These are phyloP conservation scores for Malus domestica DNA, from an alignment of 306 rosid species.

Conservation along the genomic window ASM211411v1 NC_041789.1:26726001-26726500, in stretches of 20 bases:
- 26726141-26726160: not conserved
- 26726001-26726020: not conserved
- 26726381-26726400: no score
- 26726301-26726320: no score
- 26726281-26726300: no score
- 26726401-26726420: no score
- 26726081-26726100: not conserved
- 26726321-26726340: no score
- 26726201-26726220: no score
- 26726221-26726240: accelerated
- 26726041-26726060: not conserved
- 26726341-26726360: no score
- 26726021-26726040: not conserved
- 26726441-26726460: not conserved
- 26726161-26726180: not conserved
- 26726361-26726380: no score
- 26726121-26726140: not conserved
- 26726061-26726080: not conserved
- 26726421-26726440: no score
- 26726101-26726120: not conserved
- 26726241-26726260: no score
- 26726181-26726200: no score
- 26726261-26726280: no score
- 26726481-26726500: not conserved
- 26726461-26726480: not conserved